Conservation (phyloP, 257 asterid species). For the Capsicum chinense region DNA sequence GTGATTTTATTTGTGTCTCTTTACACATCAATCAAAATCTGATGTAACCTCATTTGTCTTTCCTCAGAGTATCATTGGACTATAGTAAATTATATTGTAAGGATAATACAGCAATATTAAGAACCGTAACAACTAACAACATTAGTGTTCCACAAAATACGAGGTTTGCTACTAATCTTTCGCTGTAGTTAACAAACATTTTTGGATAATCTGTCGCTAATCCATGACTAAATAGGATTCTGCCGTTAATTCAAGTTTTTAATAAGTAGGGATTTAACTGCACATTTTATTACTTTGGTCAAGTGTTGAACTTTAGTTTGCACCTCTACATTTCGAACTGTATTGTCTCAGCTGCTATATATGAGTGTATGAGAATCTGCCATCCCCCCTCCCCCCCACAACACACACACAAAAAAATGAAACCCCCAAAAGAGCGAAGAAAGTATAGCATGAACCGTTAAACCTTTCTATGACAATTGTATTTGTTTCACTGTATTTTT, state of each 20-base stretch:
- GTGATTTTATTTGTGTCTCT: not conserved
- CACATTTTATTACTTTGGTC: not conserved
- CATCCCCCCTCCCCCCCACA: not conserved
- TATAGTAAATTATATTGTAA: not conserved
- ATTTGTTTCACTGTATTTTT: no score
- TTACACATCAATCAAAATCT: no score
- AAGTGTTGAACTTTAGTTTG: not conserved
- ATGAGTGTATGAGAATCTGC: not conserved
- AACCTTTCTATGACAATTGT: no score
- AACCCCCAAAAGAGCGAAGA: no score
- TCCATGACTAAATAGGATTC: no score
- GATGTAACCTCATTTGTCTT: no score
- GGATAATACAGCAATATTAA: not conserved
- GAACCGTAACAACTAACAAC: not conserved
- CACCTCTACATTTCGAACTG: not conserved
- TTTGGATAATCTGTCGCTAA: no score
- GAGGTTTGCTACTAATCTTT: not conserved
- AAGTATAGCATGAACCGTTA: no score
- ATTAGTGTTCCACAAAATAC: not conserved
- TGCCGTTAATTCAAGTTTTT: no score
- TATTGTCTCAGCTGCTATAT: not conserved
- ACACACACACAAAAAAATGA: no score
- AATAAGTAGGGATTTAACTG: not conserved
- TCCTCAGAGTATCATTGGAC: not conserved
- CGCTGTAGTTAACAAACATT: not conserved